Evolutionary conservation across 2,329 filamentous ascomycete species (phyloP), one percentile per base, ranked within the genome.

Genomic region (Alternaria gansuensis): DNA sequence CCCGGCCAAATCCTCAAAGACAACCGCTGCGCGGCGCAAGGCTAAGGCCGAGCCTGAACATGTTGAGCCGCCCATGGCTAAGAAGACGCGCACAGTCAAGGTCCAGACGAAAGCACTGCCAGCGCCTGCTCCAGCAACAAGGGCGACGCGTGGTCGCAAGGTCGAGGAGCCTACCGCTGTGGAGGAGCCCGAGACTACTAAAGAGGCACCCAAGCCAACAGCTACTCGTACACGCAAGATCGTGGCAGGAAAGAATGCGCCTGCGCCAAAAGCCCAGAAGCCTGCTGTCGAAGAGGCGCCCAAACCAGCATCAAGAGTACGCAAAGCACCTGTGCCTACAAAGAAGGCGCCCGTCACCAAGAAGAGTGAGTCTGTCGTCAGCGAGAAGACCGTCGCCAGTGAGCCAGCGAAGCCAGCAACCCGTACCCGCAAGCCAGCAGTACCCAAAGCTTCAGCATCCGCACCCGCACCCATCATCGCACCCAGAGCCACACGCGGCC

Each of bases 71-170:
- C 57, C 67, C 6, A 28, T 54, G 21, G 59, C 63, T 17, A 69
- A 65, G 60, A 71, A 68, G 63, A 49, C 64, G 41, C 70, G 70
- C 55, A 58, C 63, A 26, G 60, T 62, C 50, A 72, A 69, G 36
- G 54, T 53, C 34, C 67, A 67, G 51, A 63, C 60, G 43, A 52
- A 57, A 52, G 60, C 56, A 50, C 60, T 63, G 49, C 56, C 64
- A 7, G 61, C 60, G 24, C 52, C 64, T 51, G 65, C 61, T 48
- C 63, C 64, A 31, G 59, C 70, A 10, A 72, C 68, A 61, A 59
- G 67, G 23, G 65, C 71, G 17, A 70, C 65, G 23, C 70, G 71
- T 31, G 64, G 62, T 31, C 68, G 69, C 59, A 72, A 72, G 45
- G 59, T 51, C 34, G 60, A 57, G 24, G 58, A 63, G 36, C 49